Conservation (phyloP, 2,329 filamentous ascomycete genomes). For the Hyphodiscus sp. region DNA sequence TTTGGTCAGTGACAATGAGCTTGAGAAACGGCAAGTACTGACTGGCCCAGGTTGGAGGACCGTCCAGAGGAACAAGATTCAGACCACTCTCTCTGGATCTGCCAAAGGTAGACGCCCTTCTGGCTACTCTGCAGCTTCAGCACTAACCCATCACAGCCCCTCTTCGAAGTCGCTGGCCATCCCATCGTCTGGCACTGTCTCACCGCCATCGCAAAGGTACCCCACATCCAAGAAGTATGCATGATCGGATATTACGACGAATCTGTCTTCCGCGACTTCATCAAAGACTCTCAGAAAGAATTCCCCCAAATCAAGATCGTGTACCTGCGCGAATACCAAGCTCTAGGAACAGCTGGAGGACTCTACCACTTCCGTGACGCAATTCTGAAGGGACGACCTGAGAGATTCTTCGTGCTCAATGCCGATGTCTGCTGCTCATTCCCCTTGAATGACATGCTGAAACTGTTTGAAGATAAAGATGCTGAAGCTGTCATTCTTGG, state of each 20-base stretch:
- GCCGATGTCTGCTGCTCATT: constrained; percentile 99
- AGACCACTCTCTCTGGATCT: constrained; percentile 91
- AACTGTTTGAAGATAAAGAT: constrained; percentile 88
- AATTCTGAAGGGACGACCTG: constrained; percentile 90
- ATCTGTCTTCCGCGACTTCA: constrained; percentile 93
- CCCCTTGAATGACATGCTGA: constrained; percentile 91
- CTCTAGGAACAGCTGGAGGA: constrained; percentile 89
- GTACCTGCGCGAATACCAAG: constrained; percentile 96
- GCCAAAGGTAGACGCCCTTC: constrained; percentile 64
- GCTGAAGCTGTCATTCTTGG: constrained; percentile 95
- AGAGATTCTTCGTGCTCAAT: constrained; percentile 95
- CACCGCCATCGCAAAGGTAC: constrained; percentile 82
- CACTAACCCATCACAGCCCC: constrained; percentile 52
- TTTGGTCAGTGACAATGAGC: constrained; percentile 52
- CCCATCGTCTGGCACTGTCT: constrained; percentile 98
- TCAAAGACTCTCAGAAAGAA: constrained; percentile 79
- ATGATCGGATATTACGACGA: constrained; percentile 99
- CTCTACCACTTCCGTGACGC: constrained; percentile 99
- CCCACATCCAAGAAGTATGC: constrained; percentile 91
- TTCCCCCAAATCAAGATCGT: constrained; percentile 87
- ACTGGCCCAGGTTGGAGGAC: constrained; percentile 72
- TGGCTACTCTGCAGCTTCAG: not conserved
- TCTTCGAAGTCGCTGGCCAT: constrained; percentile 97
- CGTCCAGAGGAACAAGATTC: constrained; percentile 92
- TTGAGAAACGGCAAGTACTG: constrained; percentile 11